Base-by-base conservation (phyloP, 2,329 filamentous ascomycete genomes). In the Elsinoe arachidis region DNA sequence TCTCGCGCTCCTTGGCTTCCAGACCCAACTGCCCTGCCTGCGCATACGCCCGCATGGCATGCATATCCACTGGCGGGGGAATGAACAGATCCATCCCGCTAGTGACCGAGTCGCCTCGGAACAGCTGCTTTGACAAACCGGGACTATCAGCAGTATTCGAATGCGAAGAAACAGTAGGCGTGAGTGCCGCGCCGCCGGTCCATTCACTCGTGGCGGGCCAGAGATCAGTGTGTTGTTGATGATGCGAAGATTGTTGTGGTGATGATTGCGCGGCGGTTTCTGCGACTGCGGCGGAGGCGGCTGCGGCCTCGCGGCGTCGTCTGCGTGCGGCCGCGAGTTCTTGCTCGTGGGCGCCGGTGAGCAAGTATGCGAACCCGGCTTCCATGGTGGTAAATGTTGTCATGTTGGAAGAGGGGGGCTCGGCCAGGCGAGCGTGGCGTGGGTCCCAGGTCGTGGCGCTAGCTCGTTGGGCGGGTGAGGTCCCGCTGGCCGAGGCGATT, bases 351-450 rank as follows among this genome's bases (percentile, higher is more conserved):
- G 38, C 49, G 26, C 49, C 49, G 41, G 41, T 44, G 41, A 51
- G 34, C 53, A 55, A 17, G 37, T 56, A 56, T 11, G 41, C 54
- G 33, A 56, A 56, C 26, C 54, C 54, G 41, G 54, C 39, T 33
- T 56, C 54, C 54, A 56, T 56, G 30, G 35, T 46, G 39, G 51
- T 37, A 21, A 53, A 53, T 14, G 34, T 53, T 9, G 33, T 53
- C 49, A 53, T 53, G 49, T 53, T 26, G 49, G 35, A 15, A 19
- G 19, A 11, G 14, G 21, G 17, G 12, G 49, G 33, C 30, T 17
- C 12, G 26, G 26, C 4, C 26, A 30, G 26, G 26, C n/a, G n/a
- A n/a, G 9, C 26, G 26, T 30, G 26, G 49, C 23, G n/a, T 49
- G 19, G 49, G 41, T 3, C 41, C 49, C 15, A 15, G n/a, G 19